These are phyloP conservation scores for Fusarium keratoplasticum DNA, from an alignment of 2,329 filamentous ascomycete species.

Conservation along the genomic window DNA sequence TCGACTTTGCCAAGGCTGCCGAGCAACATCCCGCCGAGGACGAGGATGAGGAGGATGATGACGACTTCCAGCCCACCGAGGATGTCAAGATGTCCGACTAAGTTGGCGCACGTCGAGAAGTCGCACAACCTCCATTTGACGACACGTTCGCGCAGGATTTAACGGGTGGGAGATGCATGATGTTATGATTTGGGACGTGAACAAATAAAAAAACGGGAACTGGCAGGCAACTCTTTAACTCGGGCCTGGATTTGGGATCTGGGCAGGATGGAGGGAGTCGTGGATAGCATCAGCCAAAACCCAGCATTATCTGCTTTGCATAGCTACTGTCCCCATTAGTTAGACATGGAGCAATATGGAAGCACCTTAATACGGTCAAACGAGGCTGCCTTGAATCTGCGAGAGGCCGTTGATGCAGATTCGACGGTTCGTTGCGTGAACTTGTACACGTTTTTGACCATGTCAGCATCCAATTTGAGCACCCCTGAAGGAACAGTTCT, in stretches of 20 bases:
- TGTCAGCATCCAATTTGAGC: neutral
- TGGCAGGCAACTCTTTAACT: conserved; percentile 35
- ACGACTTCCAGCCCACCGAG: conserved; percentile 72
- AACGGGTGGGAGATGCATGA: conserved; percentile 24
- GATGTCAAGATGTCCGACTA: conserved; percentile 75
- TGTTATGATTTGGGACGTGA: conserved; percentile 38
- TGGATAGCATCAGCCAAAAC: conserved; percentile 32
- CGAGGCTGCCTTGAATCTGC: neutral
- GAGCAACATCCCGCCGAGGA: conserved; percentile 82
- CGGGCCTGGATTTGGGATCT: conserved; percentile 24
- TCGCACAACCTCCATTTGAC: neutral
- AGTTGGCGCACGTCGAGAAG: neutral
- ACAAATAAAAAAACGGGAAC: conserved; percentile 29
- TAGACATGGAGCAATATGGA: conserved; percentile 31
- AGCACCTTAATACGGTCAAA: conserved; percentile 21
- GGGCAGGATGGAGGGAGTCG: conserved; percentile 29
- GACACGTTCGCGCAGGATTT: neutral
- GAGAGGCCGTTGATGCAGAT: neutral
- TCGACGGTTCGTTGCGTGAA: neutral
- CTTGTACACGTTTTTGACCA: neutral
- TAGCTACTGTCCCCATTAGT: conserved; percentile 24
- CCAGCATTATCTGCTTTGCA: conserved; percentile 36
- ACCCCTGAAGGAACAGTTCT: neutral
- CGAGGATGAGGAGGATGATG: conserved; percentile 85
- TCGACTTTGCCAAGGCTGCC: conserved; percentile 93